phyloP scores from a whole-genome alignment of 768 basidiomycete genomes.

The Lanmaoa pseudosensibilis region DNA sequence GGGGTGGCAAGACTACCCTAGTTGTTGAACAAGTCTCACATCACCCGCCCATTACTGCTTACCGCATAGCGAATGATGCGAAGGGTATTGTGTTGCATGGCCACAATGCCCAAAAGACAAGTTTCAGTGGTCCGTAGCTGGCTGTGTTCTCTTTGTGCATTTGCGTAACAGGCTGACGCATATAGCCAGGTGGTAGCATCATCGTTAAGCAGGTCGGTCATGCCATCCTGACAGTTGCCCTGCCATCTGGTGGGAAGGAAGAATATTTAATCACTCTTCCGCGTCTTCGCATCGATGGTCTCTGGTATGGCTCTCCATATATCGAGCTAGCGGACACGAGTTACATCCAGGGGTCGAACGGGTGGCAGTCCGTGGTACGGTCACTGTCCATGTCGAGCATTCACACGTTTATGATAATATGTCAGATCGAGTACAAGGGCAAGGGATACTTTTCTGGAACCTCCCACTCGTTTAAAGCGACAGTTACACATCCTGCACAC shows the following conservation, averaged over 20 bases:
- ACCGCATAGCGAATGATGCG: constrained; percentile 77
- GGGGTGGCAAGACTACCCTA: constrained; percentile 77
- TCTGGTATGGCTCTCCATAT: constrained; percentile 90
- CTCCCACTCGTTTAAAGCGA: constrained; percentile 89
- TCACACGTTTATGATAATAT: constrained; percentile 38
- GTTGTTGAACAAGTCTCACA: constrained; percentile 97
- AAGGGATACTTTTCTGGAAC: constrained; percentile 95
- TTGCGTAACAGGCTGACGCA: constrained; percentile 2
- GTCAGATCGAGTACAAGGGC: constrained; percentile 88
- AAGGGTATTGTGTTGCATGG: constrained; percentile 80
- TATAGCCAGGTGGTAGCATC: constrained; percentile 56
- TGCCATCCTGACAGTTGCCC: constrained; percentile 71
- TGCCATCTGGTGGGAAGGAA: constrained; percentile 56
- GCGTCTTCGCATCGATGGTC: constrained; percentile 86
- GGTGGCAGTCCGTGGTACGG: constrained; percentile 54
- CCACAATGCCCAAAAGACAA: constrained; percentile 94
- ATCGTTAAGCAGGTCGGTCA: constrained; percentile 96
- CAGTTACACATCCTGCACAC: constrained; percentile 53
- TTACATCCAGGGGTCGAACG: constrained; percentile 70
- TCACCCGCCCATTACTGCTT: constrained; percentile 87
- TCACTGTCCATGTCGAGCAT: background rate
- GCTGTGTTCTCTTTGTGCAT: background rate
- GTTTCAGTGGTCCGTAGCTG: constrained; percentile 65
- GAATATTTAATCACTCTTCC: constrained; percentile 92
- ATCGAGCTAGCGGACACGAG: constrained; percentile 86